Base-by-base conservation (phyloP, 768 basidiomycete species). In the Lactarius trivialis region DNA sequence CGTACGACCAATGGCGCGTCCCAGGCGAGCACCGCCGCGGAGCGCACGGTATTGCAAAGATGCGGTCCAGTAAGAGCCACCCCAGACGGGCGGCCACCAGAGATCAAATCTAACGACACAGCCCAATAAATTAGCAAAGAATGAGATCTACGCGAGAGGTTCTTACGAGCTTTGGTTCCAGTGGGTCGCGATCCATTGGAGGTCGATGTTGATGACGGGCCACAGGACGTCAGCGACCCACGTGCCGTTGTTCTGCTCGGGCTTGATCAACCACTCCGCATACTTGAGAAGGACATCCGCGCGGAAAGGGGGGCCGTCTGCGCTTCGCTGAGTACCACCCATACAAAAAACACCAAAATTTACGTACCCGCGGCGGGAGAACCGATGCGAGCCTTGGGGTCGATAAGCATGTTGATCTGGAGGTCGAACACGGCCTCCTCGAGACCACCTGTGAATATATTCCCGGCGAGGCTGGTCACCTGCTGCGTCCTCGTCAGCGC, bases 81-180 rank as follows among this genome's bases (percentile, higher is more conserved):
- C 56, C 64, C 61, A 65, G 34, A 65, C 56, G 1, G 60, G 45
- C 9, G 60, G 61, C 64, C 60, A 65, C 60, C 64, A 65, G 33
- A 58, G 64, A 57, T 62, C 64, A 41, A 41, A 62, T 24, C 64
- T 65, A 30, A 19, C 2, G 6, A 6, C 11, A 48, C 12, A 48
- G 12, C 45, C n/a, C 6, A 7, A 24, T 57, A 26, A 56, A 33
- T 19, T 15, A 51, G 7, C 21, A 12, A 32, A 30, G 43, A 28
- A 61, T 8, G 5, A 17, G 14, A 43, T 0, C 19, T 8, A 14
- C 5, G 43, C 14, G 12, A 45, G 9, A 56, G 39, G n/a, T n/a
- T 17, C 64, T 57, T 7, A 65, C 64, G 64, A 65, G 64, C 60
- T 65, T 36, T 62, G n/a, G 24, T 62, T 65, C 64, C 64, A 65